Percentiles rank a stretch among this genome's conserved stretches.
phyloP scores from a whole-genome alignment of 257 asterid genomes.

The Przewalskia tangutica region DNA sequence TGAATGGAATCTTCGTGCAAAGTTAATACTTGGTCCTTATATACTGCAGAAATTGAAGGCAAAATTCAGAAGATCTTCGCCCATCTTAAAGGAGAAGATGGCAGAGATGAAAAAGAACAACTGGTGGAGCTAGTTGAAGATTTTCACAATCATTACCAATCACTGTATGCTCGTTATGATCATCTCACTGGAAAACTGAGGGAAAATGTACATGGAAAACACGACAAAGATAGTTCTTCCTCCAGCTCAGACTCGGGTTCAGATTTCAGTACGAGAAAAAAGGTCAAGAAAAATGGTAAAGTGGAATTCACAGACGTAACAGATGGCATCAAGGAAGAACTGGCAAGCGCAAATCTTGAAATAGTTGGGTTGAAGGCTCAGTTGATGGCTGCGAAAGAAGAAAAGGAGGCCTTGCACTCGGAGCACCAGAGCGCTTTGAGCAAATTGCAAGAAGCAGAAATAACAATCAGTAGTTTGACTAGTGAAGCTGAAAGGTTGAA shows the following conservation, averaged over 20 bases:
- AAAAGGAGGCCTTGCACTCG: slow-evolving; percentile 43
- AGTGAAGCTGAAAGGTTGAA: slow-evolving; percentile 33
- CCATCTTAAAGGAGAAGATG: slow-evolving; percentile 41
- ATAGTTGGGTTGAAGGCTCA: slow-evolving; percentile 42
- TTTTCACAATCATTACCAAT: slow-evolving; percentile 54
- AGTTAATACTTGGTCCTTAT: background rate
- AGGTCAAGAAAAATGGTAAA: slow-evolving; percentile 44
- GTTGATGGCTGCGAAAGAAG: slow-evolving; percentile 35
- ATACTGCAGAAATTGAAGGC: slow-evolving; percentile 58
- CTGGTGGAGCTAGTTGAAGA: slow-evolving; percentile 46
- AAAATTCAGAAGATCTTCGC: slow-evolving; percentile 63
- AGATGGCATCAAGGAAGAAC: slow-evolving; percentile 31
- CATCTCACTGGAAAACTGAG: slow-evolving; percentile 66
- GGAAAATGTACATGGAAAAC: slow-evolving; percentile 37
- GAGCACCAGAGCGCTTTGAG: slow-evolving; percentile 32
- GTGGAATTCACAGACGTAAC: slow-evolving; percentile 20
- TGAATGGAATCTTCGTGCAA: background rate
- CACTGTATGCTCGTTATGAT: slow-evolving; percentile 63
- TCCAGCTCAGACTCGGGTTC: slow-evolving; percentile 62
- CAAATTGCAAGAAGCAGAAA: slow-evolving; percentile 42
- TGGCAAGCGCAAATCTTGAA: slow-evolving; percentile 52
- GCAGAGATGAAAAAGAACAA: slow-evolving; percentile 39
- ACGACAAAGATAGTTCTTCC: slow-evolving; percentile 40
- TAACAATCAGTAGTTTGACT: slow-evolving; percentile 26
- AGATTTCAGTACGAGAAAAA: slow-evolving; percentile 34